Evolutionary conservation across 139 green algal genomes (phyloP), one percentile per base, ranked within the genome.

Genomic region (Eudorina sp.): DNA sequence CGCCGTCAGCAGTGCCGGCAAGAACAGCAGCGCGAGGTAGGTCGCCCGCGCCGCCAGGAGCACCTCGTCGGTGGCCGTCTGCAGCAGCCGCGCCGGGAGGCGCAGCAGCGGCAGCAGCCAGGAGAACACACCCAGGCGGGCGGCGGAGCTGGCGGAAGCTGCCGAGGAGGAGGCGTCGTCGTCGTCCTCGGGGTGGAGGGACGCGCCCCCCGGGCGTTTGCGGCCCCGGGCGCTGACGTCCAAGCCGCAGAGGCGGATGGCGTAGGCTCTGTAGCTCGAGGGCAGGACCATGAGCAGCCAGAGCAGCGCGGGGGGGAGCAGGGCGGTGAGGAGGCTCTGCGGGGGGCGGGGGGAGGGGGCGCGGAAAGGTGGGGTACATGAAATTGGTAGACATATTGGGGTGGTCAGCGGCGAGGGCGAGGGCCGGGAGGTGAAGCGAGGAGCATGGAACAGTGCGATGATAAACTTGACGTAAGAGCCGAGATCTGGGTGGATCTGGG

Each of bases 21-120:
- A 58, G 85, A 98, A 97, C 5, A 98, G 92, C 34, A 92, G 36
- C 3, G 87, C 46, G 40, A 98, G 92, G 87, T 93, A 97, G 0
- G 92, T 6, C 9, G 86, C 95, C 1, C 95, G 86, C 40, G 91
- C 36, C 9, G 68, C 70, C 11, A 95, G 81, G 2, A 58, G 46
- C 43, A 93, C 13, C 89, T 97, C 90, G 29, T 94, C 82, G 7
- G 16, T 8, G 0, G 53, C 7, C 1, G 45, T 3, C 5, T 6
- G 25, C n/a, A 43, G n/a, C n/a, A n/a, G n/a, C n/a, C n/a, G n/a
- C n/a, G n/a, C n/a, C n/a, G n/a, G n/a, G n/a, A n/a, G 58, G 5
- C 31, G 29, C 31, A 80, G 82, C 25, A 55, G 82, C 31, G 21
- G 0, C 0, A 80, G 45, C 21, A 70, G 27, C 25, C 19, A n/a